Evolutionary conservation across 768 basidiomycete species (phyloP), one percentile per base, ranked within the genome.

Genomic region (Boletus sp.): DNA sequence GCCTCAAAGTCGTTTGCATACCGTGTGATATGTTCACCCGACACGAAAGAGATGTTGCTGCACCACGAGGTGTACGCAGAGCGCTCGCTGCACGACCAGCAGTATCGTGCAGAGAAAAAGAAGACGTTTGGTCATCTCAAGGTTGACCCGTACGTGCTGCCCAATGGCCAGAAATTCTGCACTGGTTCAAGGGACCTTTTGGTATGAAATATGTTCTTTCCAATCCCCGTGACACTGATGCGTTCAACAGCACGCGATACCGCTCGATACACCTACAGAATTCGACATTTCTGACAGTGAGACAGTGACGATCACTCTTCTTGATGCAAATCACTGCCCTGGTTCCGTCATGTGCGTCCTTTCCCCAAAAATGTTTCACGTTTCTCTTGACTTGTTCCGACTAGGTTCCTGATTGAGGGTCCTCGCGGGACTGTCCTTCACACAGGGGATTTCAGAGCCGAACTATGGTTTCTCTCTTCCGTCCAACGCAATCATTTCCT

Each of bases 251-350:
- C 79, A 76, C 64, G 63, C 82, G 2, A 62, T 90, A 44, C 81
- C 84, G 0, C 65, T 90, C 51, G 78, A 92, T 56, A 79, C 78
- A 3, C 91, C 93, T 0, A 88, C 83, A 0, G 56, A 67, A 33
- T 77, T 87, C 32, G 82, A 85, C 36, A 69, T 95, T 17, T 80
- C 78, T 5, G 73, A 79, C 24, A 74, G 75, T 8, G 82, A 86
- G 62, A 70, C 67, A 4, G 87, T 96, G 10, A 85, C 79, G 0
- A 79, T 97, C 55, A 95, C 93, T 0, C 78, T 90, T 10, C 71
- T 97, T 8, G 91, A 95, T 65, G 95, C 95, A 0, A 97, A 97
- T 66, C 95, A 98, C 69, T 97, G 94, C 68, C 95, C 93, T 11
- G 95, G 95, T 0, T 88, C 94, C 0, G 87, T 93, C 41, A 96